Evolutionary conservation across 2,329 filamentous ascomycete genomes (phyloP), one percentile per base, ranked within the genome.

Genomic region (Colletotrichum sp.): DNA sequence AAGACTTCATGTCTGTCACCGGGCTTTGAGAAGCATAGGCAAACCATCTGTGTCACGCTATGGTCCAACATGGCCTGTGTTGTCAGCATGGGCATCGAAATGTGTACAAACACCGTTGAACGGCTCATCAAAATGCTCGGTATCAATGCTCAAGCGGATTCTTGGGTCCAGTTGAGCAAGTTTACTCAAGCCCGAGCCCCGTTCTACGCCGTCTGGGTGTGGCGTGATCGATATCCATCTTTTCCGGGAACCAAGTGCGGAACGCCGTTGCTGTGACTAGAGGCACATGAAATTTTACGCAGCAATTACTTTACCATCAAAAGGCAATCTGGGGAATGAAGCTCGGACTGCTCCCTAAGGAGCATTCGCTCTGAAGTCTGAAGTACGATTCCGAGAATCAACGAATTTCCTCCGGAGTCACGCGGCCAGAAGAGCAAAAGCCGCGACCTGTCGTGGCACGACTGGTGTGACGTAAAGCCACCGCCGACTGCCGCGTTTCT

Each of bases 401-500:
- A 26, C 74, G 74, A 77, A 32, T 30, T 74, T 75, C 55, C 43
- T 38, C 74, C 72, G 71, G 38, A 43, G 43, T 58, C 43, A 67
- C 32, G 64, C 38, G 36, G 38, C 48, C 10, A 26, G 13, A 12
- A 30, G 12, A 61, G 55, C 74, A 77, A 77, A 77, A 28, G 72
- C 74, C 74, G 74, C 38, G 15, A n/a, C n/a, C 48, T 58, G 38
- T n/a, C 38, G 64, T 69, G 70, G 36, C 71, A 63, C 66, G 30
- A 38, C 64, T 18, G n/a, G 16, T 24, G 66, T 67, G 71, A 75
- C 67, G 61, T 64, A 67, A 75, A 28, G 18, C 16, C 3, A 52
- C 26, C 24, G 7, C 34, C 71, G 24, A 71, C 58, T 64, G 63
- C 61, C 67, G 67, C 28, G 18, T 30, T 30, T 16, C 67, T 71